Evolutionary conservation across 1,139 yeast genomes (phyloP), one percentile per base, ranked within the genome.

Genomic region (Schizosaccharomyces versatilis): DNA sequence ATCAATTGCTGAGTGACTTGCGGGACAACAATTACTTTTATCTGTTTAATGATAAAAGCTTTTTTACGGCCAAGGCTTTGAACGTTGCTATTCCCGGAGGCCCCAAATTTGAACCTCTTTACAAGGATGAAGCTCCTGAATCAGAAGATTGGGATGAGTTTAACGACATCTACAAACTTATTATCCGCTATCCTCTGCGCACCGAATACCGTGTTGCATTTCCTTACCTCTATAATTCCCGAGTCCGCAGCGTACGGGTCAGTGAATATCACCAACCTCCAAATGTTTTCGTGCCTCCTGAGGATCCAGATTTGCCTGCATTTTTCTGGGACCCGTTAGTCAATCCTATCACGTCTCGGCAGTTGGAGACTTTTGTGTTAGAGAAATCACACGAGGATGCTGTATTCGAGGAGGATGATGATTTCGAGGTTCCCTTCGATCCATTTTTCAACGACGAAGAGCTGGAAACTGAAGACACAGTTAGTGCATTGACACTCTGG

Each of bases 21-120:
- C 67, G 69, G 9, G 81, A 79, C 62, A 71, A 75, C 19, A 80
- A 81, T 62, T 76, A 76, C 60, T 74, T 68, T 60, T 81, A 82
- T 62, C 68, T 85, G 47, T 90, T 86, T 65, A 86, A 86, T 61
- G 78, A 76, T 57, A 74, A 80, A 56, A 73, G 95, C 0, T 83
- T 90, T 60, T 77, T 81, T 65, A 86, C 96, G 0, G 94, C 97
- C 1, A 90, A 90, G 63, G 90, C 94, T 7, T 72, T 93, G 57
- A 86, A 86, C 63, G 74, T 80, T 54, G 81, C 94, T 1, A 72
- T 90, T 47, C 96, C 96, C 0, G 95, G 95, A 2, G 99, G 98
- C 0, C 98, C 99, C 3, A 84, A 81, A 64, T 90, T 88, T 66
- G 97, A 88, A 67, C 95, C 95, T 0, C 67, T 88, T n/a, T 79